Conservation (phyloP, 1,284 basidiomycete species). For the Cutaneotrichosporon arboriforme region DNA sequence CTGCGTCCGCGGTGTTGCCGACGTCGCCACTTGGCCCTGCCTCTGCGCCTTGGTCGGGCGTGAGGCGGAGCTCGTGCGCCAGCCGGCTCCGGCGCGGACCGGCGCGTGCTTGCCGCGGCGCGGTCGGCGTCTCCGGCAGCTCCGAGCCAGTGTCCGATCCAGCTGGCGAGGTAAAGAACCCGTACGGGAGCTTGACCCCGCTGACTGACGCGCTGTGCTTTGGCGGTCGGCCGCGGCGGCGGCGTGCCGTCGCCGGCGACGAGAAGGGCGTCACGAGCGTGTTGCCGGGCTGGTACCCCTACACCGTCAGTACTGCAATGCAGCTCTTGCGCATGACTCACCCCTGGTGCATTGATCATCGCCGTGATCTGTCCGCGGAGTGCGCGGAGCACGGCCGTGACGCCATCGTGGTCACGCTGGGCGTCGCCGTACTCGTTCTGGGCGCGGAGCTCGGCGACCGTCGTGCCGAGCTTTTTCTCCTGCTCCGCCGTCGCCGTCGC, state of each 20-base stretch:
- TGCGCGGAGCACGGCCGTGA: conserved; percentile 22
- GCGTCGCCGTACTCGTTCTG: conserved; percentile 16
- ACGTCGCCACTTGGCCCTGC: conserved; percentile 4
- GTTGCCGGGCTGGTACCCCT: conserved; percentile 2
- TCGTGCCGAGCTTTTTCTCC: conserved; percentile 21
- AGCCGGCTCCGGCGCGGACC: conserved; percentile 12
- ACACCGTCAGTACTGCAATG: conserved; percentile 5
- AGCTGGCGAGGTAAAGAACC: conserved; percentile 4
- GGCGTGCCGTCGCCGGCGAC: conserved; percentile 33
- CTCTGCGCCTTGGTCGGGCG: neutral
- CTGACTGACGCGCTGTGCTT: conserved; percentile 12
- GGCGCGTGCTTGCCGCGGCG: neutral
- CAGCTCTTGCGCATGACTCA: neutral
- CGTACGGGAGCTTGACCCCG: conserved; percentile 4
- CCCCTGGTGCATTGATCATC: conserved; percentile 10
- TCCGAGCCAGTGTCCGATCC: conserved; percentile 1
- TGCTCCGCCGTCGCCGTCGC: conserved; percentile 25
- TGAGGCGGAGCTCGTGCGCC: conserved; percentile 11
- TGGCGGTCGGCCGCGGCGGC: conserved; percentile 32
- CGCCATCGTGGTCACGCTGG: conserved; percentile 26
- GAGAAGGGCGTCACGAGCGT: conserved; percentile 22
- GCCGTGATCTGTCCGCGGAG: conserved; percentile 14
- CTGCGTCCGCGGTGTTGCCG: neutral
- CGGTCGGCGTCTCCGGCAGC: conserved; percentile 2
- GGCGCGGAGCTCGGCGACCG: conserved; percentile 24